Conservation (phyloP, 1,284 basidiomycete species). For the Apiotrichum porosum region DNA sequence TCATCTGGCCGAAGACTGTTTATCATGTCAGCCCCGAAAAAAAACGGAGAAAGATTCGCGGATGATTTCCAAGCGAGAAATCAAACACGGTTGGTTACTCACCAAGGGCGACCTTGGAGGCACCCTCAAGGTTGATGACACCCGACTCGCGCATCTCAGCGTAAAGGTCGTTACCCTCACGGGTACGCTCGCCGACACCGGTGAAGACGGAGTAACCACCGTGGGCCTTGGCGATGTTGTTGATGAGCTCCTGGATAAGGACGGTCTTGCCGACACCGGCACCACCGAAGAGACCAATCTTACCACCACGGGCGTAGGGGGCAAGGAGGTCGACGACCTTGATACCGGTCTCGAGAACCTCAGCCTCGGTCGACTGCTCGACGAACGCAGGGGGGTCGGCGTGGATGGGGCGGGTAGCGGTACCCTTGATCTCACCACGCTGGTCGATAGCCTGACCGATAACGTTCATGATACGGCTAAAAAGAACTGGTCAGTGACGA, state of each 20-base stretch:
- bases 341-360: conserved; percentile 99
- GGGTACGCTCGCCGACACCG: conserved; percentile 94
- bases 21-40: too few relatives aligned
- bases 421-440: conserved; percentile 95
- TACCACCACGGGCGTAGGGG: conserved; percentile 99
- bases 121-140: conserved; percentile 98
- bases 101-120: conserved; percentile 98
- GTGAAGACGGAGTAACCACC: conserved; percentile 99
- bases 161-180: conserved; percentile 99
- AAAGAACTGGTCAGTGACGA: too few relatives aligned
- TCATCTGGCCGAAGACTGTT: conserved; percentile 99
- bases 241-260: conserved; percentile 94
- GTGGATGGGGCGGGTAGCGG: conserved; percentile 85
- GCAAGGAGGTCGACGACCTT: conserved; percentile 99
- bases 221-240: conserved; percentile 99
- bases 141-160: conserved; percentile 99
- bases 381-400: conserved; percentile 94
- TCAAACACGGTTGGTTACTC: too few relatives aligned
- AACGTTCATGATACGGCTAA: conserved; percentile 97
- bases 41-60: too few relatives aligned
- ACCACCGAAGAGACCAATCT: conserved; percentile 99
- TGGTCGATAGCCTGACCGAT: conserved; percentile 99
- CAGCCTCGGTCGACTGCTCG: conserved; percentile 95
- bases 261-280: conserved; percentile 99
- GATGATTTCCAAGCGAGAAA: too few relatives aligned